These are phyloP conservation scores for Rhododendron ovatum DNA, from an alignment of 148 eudicot genomes.

Conservation along the genomic window DNA sequence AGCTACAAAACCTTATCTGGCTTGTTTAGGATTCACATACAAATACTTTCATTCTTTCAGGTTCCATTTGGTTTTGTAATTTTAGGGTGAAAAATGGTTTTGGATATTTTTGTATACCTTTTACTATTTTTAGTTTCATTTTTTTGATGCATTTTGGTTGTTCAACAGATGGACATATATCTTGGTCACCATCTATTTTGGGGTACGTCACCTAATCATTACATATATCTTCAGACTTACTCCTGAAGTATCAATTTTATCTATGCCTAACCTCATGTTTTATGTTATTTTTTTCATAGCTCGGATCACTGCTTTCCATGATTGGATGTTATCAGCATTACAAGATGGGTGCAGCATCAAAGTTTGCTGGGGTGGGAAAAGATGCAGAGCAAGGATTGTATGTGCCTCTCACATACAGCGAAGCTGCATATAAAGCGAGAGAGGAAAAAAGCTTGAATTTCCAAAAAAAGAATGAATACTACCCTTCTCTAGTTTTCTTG, in stretches of 20 bases:
- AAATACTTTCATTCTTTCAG: neutral
- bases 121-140: neutral
- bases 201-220: conserved; percentile 38
- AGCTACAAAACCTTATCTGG: neutral
- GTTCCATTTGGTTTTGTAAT: neutral
- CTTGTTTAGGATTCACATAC: neutral
- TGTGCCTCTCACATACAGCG: conserved; percentile 31
- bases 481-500: conserved; percentile 19
- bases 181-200: conserved; percentile 52
- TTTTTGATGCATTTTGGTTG: conserved; percentile 21
- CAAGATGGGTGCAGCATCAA: conserved; percentile 12
- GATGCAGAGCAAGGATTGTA: conserved; percentile 38
- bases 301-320: conserved; percentile 49
- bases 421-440: conserved; percentile 6
- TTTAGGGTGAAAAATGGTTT: neutral
- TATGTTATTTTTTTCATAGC: conserved; percentile 26
- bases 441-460: conserved; percentile 3
- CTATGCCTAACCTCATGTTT: neutral
- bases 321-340: conserved; percentile 41
- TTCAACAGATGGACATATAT: conserved; percentile 65
- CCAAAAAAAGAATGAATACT: conserved; percentile 11
- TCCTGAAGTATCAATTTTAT: neutral
- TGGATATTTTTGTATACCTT: neutral
- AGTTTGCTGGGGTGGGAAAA: neutral
- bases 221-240: neutral